phyloP scores from a whole-genome alignment of 345 rosid species.

The Gossypium mustelinum region DNA sequence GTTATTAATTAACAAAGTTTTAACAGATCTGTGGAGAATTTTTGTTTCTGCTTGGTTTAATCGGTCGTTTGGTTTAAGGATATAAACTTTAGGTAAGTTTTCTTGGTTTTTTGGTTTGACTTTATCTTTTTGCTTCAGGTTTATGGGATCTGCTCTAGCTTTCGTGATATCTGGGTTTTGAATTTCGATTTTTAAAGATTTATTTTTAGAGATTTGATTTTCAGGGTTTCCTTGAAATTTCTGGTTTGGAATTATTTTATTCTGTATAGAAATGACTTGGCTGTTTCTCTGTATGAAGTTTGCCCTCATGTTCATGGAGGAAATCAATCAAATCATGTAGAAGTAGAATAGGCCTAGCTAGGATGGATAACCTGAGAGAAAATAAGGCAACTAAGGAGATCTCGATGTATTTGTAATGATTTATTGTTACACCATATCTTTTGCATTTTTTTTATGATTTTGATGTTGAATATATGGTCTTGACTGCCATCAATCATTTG shows the following conservation, averaged over 20 bases:
- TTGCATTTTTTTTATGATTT: neutral
- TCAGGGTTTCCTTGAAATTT: neutral
- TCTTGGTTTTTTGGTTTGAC: neutral
- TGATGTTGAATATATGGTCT: neutral
- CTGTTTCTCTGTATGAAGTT: neutral
- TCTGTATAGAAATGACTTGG: neutral
- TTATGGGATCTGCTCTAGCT: neutral
- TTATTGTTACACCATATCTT: neutral
- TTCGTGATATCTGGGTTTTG: neutral
- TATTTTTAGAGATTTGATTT: neutral
- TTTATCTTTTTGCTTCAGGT: neutral
- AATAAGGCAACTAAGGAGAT: neutral
- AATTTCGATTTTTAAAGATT: neutral
- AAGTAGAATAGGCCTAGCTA: neutral
- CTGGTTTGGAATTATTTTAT: neutral
- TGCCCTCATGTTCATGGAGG: neutral
- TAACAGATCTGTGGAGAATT: neutral
- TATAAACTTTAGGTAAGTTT: slow-evolving; percentile 23
- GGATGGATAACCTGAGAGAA: neutral
- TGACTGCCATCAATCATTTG: neutral
- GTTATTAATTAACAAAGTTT: neutral
- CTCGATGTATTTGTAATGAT: neutral
- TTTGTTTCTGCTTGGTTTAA: neutral
- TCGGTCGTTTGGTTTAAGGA: slow-evolving; percentile 7
- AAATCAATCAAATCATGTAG: neutral